A percentile compares a stretch with the other conserved stretches of the same genome.
Conservation (phyloP, 371 early-diverging fungal species). For the Phascolomyces articulosus region DNA sequence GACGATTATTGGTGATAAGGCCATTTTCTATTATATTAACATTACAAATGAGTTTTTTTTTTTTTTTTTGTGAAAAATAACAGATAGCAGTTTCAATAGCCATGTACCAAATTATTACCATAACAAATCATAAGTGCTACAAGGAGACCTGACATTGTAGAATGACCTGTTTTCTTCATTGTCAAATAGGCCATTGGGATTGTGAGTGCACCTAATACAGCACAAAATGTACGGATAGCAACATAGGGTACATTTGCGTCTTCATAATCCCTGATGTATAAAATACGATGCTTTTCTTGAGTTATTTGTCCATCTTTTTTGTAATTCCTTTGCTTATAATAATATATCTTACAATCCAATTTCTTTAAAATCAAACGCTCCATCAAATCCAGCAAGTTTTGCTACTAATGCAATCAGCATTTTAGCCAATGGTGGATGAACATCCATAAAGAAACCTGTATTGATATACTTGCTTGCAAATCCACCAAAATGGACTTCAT, state of each 20-base stretch:
- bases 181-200: conserved; percentile 19
- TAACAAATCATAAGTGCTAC: conserved; percentile 17
- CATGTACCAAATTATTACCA: too few relatives aligned
- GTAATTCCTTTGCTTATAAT: too few relatives aligned
- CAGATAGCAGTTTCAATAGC: too few relatives aligned
- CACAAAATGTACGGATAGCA: conserved; percentile 14
- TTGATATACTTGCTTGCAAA: conserved; percentile 96
- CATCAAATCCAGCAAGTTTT: conserved; percentile 77
- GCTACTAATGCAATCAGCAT: conserved; percentile 82
- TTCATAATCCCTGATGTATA: conserved; percentile 8
- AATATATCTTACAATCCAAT: conserved; percentile 64
- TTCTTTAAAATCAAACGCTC: conserved; percentile 79
- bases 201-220: conserved; percentile 9
- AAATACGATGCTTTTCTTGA: too few relatives aligned
- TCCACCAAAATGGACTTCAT: conserved; percentile 97
- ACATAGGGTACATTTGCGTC: conserved; percentile 17
- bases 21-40: conserved; percentile 48
- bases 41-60: too few relatives aligned
- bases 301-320: too few relatives aligned
- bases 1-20: conserved; percentile 85
- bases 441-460: conserved; percentile 98
- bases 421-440: conserved; percentile 82
- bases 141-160: conserved; percentile 3
- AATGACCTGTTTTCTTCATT: conserved; percentile 11
- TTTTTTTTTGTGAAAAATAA: too few relatives aligned